phyloP scores from a whole-genome alignment of 768 basidiomycete species.

The Pleurotus salmoneostramineus region DNA sequence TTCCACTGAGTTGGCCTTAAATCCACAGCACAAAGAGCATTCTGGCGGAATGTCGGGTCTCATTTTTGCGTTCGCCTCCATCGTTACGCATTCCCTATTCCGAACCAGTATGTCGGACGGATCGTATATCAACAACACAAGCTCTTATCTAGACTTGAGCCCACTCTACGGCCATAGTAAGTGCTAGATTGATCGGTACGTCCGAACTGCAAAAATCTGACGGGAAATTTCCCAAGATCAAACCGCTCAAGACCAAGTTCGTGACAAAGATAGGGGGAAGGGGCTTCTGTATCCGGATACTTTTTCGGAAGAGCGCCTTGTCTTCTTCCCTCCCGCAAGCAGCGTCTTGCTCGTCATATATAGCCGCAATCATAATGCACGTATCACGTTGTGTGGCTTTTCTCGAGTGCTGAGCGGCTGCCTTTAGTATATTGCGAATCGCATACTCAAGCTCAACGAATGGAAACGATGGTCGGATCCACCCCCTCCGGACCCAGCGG shows the following conservation, averaged over 20 bases:
- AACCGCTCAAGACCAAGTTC: conserved; percentile 34
- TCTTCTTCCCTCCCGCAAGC: conserved; percentile 50
- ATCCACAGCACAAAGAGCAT: conserved; percentile 33
- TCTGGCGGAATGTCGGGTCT: conserved; percentile 56
- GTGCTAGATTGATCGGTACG: conserved; percentile 7
- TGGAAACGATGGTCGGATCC: conserved; percentile 39
- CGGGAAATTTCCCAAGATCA: conserved; percentile 22
- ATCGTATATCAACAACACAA: conserved; percentile 44
- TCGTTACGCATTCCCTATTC: conserved; percentile 61
- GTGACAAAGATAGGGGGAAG: conserved; percentile 41
- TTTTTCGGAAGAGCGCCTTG: conserved; percentile 47
- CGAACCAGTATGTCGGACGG: conserved; percentile 35
- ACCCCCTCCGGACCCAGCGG: conserved; percentile 23
- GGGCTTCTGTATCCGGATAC: conserved; percentile 52
- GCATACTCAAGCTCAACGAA: conserved; percentile 53
- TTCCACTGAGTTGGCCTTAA: conserved; percentile 19
- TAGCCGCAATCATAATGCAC: conserved; percentile 55
- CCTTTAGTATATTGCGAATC: conserved; percentile 47
- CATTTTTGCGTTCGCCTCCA: conserved; percentile 63
- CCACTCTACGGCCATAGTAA: conserved; percentile 50
- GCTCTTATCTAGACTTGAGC: conserved; percentile 54
- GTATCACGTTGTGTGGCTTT: conserved; percentile 40
- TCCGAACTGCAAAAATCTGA: background rate
- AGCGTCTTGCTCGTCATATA: conserved; percentile 53
- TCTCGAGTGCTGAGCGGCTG: conserved; percentile 18